Base-by-base conservation (phyloP, 2,329 filamentous ascomycete species). In the Paecilomyces sp. region DNA sequence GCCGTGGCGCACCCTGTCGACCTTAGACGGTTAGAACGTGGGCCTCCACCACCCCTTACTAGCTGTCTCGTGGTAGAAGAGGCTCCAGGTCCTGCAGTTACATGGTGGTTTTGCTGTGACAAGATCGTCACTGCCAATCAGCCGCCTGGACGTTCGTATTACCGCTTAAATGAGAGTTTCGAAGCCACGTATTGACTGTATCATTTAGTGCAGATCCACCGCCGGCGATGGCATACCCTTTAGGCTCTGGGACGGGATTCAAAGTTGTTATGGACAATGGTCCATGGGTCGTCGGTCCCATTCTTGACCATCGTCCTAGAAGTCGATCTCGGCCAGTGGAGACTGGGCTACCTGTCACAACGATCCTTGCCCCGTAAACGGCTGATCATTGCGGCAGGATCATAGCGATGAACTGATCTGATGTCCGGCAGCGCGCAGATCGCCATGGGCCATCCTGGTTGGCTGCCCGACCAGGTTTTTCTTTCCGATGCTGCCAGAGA, bases 361-460 rank as follows among this genome's bases (percentile, higher is more conserved):
- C 63, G 60, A 68, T 64, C 62, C 66, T 66, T 60, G 68, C 69
- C 67, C 70, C 70, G 69, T 72, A 68, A 73, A 73, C 71, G 71
- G 71, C 63, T 71, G 70, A 72, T 72, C 70, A 69, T 67, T 71
- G 66, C 67, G 64, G 66, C 66, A 65, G 65, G 66, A 67, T 68
- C 65, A 64, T 30, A 57, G 59, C 64, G 57, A 58, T 65, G 69
- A 68, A 65, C 63, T 66, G 70, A 70, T 70, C 68, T 66, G 62
- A 60, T 61, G 55, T 56, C 59, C 60, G 41, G 41, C 41, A 47
- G 41, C 31, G 30, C 55, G 52, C 55, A 36, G 57, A 59, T 59
- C 57, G 25, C 41, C 56, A 53, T 58, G 15, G 9, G 56, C 22
- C 5, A 11, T 25, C 24, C 30, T 52, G 41, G 24, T 51, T 53